Conservation (phyloP, 257 asterid species). For the Solanum megistacrolobum region DNA sequence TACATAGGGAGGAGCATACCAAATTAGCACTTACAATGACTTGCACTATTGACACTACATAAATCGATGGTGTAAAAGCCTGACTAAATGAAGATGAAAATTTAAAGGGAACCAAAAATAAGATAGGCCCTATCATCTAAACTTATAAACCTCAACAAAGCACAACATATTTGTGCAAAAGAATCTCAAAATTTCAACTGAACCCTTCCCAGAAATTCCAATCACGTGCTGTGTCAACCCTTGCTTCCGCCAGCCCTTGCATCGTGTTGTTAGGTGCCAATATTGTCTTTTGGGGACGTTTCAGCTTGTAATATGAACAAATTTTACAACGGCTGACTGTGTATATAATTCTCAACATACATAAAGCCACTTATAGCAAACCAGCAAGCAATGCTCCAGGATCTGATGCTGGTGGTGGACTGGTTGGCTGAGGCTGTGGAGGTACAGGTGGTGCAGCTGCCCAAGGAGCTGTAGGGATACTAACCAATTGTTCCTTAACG, state of each 20-base stretch:
- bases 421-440: constrained; percentile 43
- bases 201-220: constrained; percentile 11
- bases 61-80: constrained; percentile 24
- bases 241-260: constrained; percentile 48
- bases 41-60: constrained; percentile 19
- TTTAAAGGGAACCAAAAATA: neutral
- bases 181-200: constrained; percentile 43
- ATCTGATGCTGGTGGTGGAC: constrained; percentile 43
- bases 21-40: constrained; percentile 18
- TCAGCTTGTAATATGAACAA: constrained; percentile 21
- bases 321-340: constrained; percentile 15
- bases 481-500: constrained; percentile 64
- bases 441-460: constrained; percentile 27
- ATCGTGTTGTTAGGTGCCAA: constrained; percentile 9
- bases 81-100: constrained; percentile 1
- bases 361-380: constrained; percentile 36
- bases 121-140: neutral
- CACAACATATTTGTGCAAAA: constrained; percentile 42
- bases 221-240: constrained; percentile 16
- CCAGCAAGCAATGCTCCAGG: constrained; percentile 85
- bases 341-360: neutral
- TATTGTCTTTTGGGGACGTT: constrained; percentile 9
- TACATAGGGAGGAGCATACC: constrained; percentile 23
- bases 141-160: constrained; percentile 16
- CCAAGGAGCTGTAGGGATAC: constrained; percentile 45